phyloP scores from a whole-genome alignment of 169 alveolate genomes.

The Plasmodium fragile region DNA sequence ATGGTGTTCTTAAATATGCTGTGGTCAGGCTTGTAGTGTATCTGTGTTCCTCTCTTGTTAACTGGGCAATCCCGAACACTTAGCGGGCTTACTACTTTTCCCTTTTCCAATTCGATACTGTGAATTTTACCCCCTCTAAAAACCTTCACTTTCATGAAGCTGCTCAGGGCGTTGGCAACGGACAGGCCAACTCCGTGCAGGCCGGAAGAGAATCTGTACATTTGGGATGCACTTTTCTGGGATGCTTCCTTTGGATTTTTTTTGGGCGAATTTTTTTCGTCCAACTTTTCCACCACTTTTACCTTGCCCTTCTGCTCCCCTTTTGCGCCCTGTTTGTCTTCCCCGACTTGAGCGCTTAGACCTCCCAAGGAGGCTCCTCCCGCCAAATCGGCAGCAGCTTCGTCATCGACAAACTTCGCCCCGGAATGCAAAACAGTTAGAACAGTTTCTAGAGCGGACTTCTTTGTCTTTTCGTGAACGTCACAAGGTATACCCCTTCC shows the following conservation, averaged over 20 bases:
- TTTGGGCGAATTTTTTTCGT: slow-evolving; percentile 20
- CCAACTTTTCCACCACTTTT: background rate
- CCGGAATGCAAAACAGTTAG: slow-evolving; percentile 89
- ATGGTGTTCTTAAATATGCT: slow-evolving; percentile 58
- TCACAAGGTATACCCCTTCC: slow-evolving; percentile 91
- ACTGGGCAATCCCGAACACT: slow-evolving; percentile 28
- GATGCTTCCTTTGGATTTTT: slow-evolving; percentile 42
- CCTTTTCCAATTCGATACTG: slow-evolving; percentile 81
- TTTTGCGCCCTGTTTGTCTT: background rate
- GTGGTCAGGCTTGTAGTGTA: slow-evolving; percentile 71
- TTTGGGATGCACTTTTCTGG: slow-evolving; percentile 1
- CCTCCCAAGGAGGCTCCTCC: background rate
- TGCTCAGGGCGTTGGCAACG: slow-evolving; percentile 88
- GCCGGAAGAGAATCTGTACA: slow-evolving; percentile 86
- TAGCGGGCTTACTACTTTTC: slow-evolving; percentile 78
- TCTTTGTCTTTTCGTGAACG: slow-evolving; percentile 79
- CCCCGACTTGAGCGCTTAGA: background rate
- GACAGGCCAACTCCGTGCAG: slow-evolving; percentile 90
- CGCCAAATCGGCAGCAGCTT: background rate
- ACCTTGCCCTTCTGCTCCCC: background rate
- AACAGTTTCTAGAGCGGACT: slow-evolving; percentile 87
- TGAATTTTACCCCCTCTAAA: slow-evolving; percentile 78
- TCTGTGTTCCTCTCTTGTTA: slow-evolving; percentile 72
- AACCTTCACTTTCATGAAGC: slow-evolving; percentile 82
- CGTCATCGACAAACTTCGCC: slow-evolving; percentile 86